Conservation (phyloP, 23 red algal genomes). For the Pyropia yezoensis region DNA sequence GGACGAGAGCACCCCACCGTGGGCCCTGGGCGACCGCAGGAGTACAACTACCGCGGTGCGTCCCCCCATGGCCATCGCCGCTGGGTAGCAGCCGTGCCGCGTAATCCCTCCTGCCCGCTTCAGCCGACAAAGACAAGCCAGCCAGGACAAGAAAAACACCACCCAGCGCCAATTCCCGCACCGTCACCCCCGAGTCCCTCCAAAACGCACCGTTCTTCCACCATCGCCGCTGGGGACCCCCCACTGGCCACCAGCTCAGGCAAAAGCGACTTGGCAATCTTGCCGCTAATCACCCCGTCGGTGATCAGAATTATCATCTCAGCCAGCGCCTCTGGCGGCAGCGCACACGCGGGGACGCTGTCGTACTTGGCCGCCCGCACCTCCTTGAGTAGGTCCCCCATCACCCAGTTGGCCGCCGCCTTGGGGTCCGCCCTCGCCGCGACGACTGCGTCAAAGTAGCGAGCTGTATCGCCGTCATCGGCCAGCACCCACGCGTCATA, state of each 20-base stretch:
- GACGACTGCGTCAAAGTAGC: slow-evolving; percentile 66
- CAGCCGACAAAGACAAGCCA: not conserved
- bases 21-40: too few relatives aligned
- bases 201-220: slow-evolving; percentile 57
- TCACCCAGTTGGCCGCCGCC: slow-evolving; percentile 74
- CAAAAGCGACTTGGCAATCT: slow-evolving; percentile 82
- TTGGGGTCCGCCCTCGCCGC: slow-evolving; percentile 56
- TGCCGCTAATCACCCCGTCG: slow-evolving; percentile 77
- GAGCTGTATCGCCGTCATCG: slow-evolving; percentile 32
- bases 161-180: not conserved
- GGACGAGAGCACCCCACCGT: too few relatives aligned
- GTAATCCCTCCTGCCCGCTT: not conserved
- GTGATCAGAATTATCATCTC: slow-evolving; percentile 78
- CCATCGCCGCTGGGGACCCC: slow-evolving; percentile 46
- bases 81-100: too few relatives aligned
- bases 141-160: too few relatives aligned
- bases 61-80: too few relatives aligned
- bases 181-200: not conserved
- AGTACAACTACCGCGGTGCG: too few relatives aligned
- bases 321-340: slow-evolving; percentile 35
- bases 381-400: slow-evolving; percentile 74
- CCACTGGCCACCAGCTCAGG: slow-evolving; percentile 44
- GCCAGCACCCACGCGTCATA: slow-evolving; percentile 80
- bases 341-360: slow-evolving; percentile 16
- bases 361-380: slow-evolving; percentile 47